phyloP scores from a whole-genome alignment of 2,329 filamentous ascomycete species.

The Blumeria hordei region DNA sequence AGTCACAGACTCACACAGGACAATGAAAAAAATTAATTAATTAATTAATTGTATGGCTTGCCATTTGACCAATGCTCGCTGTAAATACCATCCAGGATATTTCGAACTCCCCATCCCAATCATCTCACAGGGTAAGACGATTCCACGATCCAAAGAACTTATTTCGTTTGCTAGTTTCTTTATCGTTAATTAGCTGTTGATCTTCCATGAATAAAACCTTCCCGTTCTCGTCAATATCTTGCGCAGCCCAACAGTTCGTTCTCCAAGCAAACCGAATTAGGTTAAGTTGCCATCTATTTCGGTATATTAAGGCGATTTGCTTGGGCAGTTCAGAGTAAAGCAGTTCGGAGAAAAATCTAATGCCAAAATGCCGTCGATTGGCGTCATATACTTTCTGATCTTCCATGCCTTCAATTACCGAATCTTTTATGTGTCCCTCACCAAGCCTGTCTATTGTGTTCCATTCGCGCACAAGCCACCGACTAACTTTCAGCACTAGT shows the following conservation, averaged over 20 bases:
- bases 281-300: background rate
- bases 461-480: constrained; percentile 1
- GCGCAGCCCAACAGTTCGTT: constrained; percentile 1
- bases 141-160: background rate
- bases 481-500: background rate
- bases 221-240: background rate
- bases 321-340: background rate
- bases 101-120: no score
- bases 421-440: background rate
- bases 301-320: background rate
- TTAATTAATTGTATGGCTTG: no score
- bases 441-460: background rate
- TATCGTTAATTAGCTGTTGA: background rate
- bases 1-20: no score
- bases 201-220: background rate
- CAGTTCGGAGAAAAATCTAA: background rate
- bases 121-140: background rate
- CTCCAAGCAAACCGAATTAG: background rate
- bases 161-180: background rate
- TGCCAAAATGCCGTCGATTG: background rate
- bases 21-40: no score
- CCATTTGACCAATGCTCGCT: no score
- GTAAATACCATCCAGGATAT: no score
- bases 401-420: background rate
- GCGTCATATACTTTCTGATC: background rate